Percentiles rank a stretch among this genome's conserved stretches.
These are phyloP conservation scores for Isatis tinctoria DNA, from an alignment of 345 rosid genomes.

Conservation along the genomic window DNA sequence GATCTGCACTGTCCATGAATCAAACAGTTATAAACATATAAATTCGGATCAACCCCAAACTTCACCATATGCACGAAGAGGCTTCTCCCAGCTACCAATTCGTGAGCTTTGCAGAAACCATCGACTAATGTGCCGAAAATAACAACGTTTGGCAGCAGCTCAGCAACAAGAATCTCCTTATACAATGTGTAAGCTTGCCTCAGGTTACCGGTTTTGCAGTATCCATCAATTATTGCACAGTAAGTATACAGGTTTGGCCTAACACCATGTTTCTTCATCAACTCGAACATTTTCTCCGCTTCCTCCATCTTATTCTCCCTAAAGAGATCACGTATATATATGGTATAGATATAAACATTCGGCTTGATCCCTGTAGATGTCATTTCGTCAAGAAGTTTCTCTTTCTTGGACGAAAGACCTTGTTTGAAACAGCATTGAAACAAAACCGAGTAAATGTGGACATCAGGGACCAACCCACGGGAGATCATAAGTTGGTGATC, in stretches of 20 bases:
- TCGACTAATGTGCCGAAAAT: constrained; percentile 50
- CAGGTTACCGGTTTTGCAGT: constrained; percentile 42
- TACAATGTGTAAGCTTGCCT: constrained; percentile 44
- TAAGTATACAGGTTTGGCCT: constrained; percentile 52
- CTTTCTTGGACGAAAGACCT: constrained; percentile 41
- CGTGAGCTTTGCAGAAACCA: constrained; percentile 55
- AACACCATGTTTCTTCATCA: constrained; percentile 41
- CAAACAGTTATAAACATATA: constrained; percentile 51
- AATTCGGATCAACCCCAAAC: constrained; percentile 55
- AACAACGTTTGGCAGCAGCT: constrained; percentile 51
- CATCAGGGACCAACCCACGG: constrained; percentile 52
- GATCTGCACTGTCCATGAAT: constrained; percentile 51
- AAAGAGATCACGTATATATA: constrained; percentile 50
- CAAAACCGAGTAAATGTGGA: constrained; percentile 53
- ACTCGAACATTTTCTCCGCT: constrained; percentile 41
- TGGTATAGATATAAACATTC: constrained; percentile 50
- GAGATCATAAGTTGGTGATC: constrained; percentile 40
- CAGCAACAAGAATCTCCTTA: constrained; percentile 36
- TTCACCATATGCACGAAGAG: constrained; percentile 51
- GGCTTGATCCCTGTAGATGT: constrained; percentile 40
- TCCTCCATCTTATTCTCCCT: constrained; percentile 37
- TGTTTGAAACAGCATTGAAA: constrained; percentile 51
- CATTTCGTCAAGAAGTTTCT: constrained; percentile 47
- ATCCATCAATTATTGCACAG: constrained; percentile 50
- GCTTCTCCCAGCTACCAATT: constrained; percentile 41